These are phyloP conservation scores for Mycena metata DNA, from an alignment of 768 basidiomycete genomes.

Conservation along the genomic window DNA sequence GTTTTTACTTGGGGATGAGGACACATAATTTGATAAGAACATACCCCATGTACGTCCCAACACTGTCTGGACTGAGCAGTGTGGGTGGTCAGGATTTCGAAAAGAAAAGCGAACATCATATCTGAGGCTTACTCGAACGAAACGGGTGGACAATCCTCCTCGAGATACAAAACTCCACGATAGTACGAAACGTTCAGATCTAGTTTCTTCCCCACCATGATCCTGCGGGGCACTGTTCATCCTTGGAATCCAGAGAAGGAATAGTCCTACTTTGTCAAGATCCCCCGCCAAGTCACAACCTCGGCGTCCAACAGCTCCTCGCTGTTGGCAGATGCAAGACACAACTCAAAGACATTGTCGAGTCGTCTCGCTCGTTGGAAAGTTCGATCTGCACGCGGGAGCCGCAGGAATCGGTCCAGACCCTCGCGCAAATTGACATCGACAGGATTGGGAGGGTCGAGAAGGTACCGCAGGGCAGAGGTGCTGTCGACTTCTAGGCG, in stretches of 20 bases:
- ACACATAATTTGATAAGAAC: no score
- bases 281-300: conserved; percentile 30
- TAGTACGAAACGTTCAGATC: conserved; percentile 26
- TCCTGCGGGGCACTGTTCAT: not conserved
- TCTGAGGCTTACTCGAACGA: conserved; percentile 9
- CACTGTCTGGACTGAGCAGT: not conserved
- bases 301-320: conserved; percentile 23
- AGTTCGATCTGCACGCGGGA: conserved; percentile 8
- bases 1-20: no score
- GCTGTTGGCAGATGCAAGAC: conserved; percentile 7
- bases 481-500: conserved; percentile 23
- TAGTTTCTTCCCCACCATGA: conserved; percentile 11
- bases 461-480: conserved; percentile 15
- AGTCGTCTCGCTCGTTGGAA: conserved; percentile 21
- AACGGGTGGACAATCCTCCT: conserved; percentile 1
- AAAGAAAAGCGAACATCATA: no score
- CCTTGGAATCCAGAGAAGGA: no score
- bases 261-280: conserved; percentile 11
- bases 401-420: not conserved
- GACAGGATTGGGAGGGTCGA: not conserved
- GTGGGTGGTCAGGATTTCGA: not conserved
- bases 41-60: conserved; percentile 15
- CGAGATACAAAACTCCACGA: conserved; percentile 27
- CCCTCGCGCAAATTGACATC: conserved; percentile 16
- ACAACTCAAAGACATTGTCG: conserved; percentile 25